phyloP scores from a whole-genome alignment of 164 flowering plant species.

The Euptelea pleiosperma region DNA sequence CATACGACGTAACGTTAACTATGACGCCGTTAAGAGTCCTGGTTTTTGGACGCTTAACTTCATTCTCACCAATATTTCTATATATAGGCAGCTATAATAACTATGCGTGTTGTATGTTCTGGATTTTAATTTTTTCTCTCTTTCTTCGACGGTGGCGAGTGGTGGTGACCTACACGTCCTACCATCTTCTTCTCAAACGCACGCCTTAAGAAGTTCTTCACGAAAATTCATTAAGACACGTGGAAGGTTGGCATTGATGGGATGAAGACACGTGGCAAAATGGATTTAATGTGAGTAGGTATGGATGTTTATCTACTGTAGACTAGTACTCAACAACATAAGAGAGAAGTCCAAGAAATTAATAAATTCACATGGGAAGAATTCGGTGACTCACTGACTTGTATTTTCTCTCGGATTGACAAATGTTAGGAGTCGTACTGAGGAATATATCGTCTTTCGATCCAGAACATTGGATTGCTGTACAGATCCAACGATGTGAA shows the following conservation, averaged over 20 bases:
- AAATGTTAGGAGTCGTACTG: neutral
- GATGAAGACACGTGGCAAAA: neutral
- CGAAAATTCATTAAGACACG: slow-evolving; percentile 10
- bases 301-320: slow-evolving; percentile 21
- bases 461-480: no score
- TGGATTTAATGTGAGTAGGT: no score
- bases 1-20: neutral
- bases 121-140: neutral
- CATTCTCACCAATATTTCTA: neutral
- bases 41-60: neutral
- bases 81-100: neutral
- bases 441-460: neutral
- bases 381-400: neutral
- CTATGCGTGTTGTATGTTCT: neutral
- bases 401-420: neutral
- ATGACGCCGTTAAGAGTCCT: neutral
- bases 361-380: no score
- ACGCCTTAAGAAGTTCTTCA: slow-evolving; percentile 15
- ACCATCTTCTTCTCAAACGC: slow-evolving; percentile 22
- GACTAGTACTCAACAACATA: no score
- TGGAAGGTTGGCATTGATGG: neutral
- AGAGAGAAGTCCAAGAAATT: no score
- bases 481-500: no score
- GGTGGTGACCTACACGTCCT: slow-evolving; percentile 27
- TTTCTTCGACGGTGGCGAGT: neutral